Percentiles rank a stretch among this genome's conserved stretches.
Evolutionary conservation across 2,329 filamentous ascomycete genomes (phyloP).

Genomic region (Cercospora berteroae): DNA sequence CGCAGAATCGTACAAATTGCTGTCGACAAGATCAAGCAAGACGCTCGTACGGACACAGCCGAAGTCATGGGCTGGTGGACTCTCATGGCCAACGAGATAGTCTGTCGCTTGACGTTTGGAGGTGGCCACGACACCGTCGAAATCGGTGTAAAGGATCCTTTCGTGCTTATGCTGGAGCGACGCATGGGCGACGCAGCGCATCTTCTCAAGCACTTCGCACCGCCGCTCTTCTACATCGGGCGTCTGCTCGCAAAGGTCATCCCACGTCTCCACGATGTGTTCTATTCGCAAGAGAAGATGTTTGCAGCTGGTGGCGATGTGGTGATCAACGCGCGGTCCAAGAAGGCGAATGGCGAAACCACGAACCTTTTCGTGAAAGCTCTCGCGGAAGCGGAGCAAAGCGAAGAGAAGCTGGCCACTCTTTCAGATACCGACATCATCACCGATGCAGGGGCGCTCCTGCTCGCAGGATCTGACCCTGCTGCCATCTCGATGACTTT

Average conservation of each 20-base stretch:
- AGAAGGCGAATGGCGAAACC: not conserved
- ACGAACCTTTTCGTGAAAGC: not conserved
- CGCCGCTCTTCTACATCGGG: not conserved
- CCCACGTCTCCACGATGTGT: not conserved
- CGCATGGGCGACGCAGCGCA: not conserved
- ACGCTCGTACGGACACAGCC: not conserved
- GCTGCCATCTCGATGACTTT: not conserved
- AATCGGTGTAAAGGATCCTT: not conserved
- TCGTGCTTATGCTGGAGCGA: not conserved
- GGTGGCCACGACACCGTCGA: not conserved
- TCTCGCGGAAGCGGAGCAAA: not conserved
- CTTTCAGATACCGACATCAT: not conserved
- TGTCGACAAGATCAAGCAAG: conserved; percentile 30
- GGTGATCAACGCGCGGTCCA: not conserved
- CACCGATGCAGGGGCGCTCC: not conserved
- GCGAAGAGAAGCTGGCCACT: not conserved
- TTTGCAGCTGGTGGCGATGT: not conserved
- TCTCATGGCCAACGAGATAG: not conserved
- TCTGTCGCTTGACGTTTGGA: not conserved
- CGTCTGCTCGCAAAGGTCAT: not conserved
- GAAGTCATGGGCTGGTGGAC: not conserved
- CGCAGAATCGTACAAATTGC: conserved; percentile 34
- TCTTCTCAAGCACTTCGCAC: not conserved
- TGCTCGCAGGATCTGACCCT: not conserved
- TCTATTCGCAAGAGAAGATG: not conserved